A percentile compares a stretch with the other conserved stretches of the same genome.
These are phyloP conservation scores for Hymenoscyphus albidus DNA, from an alignment of 2,329 filamentous ascomycete genomes.

Conservation along the genomic window DNA sequence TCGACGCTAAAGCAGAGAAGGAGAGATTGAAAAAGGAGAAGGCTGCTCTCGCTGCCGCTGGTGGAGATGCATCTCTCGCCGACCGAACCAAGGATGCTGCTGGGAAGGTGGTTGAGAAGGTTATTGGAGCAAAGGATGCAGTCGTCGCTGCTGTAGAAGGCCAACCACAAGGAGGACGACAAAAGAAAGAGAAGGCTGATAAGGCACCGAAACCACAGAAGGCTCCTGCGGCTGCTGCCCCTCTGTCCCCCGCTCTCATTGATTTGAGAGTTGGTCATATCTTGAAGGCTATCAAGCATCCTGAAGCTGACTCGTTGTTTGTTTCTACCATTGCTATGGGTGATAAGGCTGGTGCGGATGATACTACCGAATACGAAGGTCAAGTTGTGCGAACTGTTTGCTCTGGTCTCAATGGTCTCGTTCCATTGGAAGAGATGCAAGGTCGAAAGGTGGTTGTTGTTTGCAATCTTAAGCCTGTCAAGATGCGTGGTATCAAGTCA, in stretches of 20 bases:
- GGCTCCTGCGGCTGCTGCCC: conserved; percentile 64
- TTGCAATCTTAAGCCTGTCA: conserved; percentile 97
- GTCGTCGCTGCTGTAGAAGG: conserved; percentile 36
- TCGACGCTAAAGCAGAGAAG: conserved; percentile 92
- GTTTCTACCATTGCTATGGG: conserved; percentile 95
- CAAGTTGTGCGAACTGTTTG: conserved; percentile 93
- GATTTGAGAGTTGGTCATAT: conserved; percentile 97
- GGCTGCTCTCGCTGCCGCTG: conserved; percentile 58
- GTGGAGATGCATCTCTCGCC: conserved; percentile 47
- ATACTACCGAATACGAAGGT: conserved; percentile 87
- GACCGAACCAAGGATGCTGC: conserved; percentile 39
- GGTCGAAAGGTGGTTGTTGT: conserved; percentile 91
- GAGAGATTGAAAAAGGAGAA: conserved; percentile 97
- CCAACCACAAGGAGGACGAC: conserved; percentile 38
- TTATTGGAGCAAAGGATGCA: conserved; percentile 38
- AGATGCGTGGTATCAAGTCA: conserved; percentile 87
- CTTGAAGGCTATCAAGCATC: conserved; percentile 90
- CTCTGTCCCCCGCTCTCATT: conserved; percentile 79
- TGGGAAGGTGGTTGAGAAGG: conserved; percentile 37
- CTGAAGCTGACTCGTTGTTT: conserved; percentile 92
- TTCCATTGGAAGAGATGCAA: conserved; percentile 96
- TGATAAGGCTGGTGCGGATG: conserved; percentile 77
- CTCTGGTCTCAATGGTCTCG: conserved; percentile 88
- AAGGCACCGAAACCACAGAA: conserved; percentile 76
- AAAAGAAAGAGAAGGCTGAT: conserved; percentile 78